Evolutionary conservation across 352 stramenopile species (phyloP).

Genomic region (Globisporangium megalacanthum): DNA sequence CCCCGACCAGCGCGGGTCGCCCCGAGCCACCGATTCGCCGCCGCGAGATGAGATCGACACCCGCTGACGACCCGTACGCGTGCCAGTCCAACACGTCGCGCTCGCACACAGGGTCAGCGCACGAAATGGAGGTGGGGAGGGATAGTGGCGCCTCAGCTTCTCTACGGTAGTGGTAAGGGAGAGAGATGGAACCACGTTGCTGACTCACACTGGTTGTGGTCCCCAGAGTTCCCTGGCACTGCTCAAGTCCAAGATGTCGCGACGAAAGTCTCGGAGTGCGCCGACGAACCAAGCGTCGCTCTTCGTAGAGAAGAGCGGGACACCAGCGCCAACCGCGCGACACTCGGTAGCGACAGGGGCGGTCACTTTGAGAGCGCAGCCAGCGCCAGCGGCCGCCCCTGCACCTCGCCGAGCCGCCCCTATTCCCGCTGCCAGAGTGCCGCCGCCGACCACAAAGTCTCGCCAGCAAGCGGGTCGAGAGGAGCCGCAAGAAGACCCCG

Average conservation of each 20-base stretch:
- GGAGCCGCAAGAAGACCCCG: conserved; percentile 18
- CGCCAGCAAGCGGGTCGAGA: conserved; percentile 23
- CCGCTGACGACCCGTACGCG: conserved; percentile 21
- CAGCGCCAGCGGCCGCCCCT: conserved; percentile 6
- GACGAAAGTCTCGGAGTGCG: conserved; percentile 59
- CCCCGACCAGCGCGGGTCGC: conserved; percentile 3
- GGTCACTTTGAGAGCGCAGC: conserved; percentile 12
- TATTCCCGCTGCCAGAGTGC: conserved; percentile 3
- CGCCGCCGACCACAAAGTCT: conserved; percentile 8
- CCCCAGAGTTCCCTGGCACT: conserved; percentile 61
- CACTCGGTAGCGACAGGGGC: neutral
- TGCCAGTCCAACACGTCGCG: conserved; percentile 24
- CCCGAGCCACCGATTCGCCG: conserved; percentile 26
- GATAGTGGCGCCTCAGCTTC: neutral
- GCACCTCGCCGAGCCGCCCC: conserved; percentile 6
- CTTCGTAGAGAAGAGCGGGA: conserved; percentile 50
- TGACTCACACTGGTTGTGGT: neutral
- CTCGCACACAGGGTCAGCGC: conserved; percentile 17
- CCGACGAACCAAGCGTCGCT: conserved; percentile 65
- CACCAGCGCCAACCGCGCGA: conserved; percentile 18
- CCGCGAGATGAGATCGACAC: conserved; percentile 23
- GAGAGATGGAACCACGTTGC: too few relatives aligned
- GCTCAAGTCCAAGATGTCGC: conserved; percentile 80
- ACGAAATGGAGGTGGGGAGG: conserved; percentile 48
- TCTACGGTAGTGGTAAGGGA: neutral